Percentiles rank a stretch among this genome's conserved stretches.
phyloP scores from a whole-genome alignment of 2,329 filamentous ascomycete species.

The Talaromyces pinophilus region DNA sequence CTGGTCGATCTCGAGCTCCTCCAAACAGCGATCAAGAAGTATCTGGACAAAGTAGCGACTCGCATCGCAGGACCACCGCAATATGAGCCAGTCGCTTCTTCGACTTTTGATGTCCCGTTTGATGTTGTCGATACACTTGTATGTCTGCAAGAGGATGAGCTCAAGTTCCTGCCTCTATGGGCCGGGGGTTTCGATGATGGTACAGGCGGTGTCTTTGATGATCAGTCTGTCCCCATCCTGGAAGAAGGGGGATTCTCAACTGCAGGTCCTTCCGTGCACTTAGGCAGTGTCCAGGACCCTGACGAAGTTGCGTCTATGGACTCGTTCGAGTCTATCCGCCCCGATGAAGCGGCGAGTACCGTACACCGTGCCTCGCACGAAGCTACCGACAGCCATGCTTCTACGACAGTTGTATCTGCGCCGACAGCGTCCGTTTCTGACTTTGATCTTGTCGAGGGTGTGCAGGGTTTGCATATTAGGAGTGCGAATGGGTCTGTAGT shows the following conservation, averaged over 20 bases:
- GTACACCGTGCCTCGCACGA: conserved; percentile 39
- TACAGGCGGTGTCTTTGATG: conserved; percentile 52
- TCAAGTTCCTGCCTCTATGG: conserved; percentile 66
- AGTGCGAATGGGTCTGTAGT: not conserved
- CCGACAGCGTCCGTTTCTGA: not conserved
- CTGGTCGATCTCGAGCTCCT: not conserved
- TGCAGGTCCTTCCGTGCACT: conserved; percentile 39
- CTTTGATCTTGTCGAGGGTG: conserved; percentile 14
- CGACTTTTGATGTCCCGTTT: conserved; percentile 22
- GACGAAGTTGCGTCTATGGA: conserved; percentile 29
- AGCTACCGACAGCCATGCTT: conserved; percentile 35
- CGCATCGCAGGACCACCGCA: not conserved
- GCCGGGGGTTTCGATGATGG: conserved; percentile 60
- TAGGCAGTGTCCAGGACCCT: conserved; percentile 23
- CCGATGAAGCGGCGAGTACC: conserved; percentile 36
- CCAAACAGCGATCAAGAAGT: not conserved
- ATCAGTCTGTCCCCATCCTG: conserved; percentile 37
- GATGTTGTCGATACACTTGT: conserved; percentile 49
- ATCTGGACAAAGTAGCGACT: not conserved
- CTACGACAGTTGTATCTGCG: conserved; percentile 27
- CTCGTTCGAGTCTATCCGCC: conserved; percentile 31
- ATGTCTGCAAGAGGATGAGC: conserved; percentile 58
- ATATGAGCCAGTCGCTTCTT: not conserved
- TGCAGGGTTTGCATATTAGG: conserved; percentile 10
- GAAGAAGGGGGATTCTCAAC: conserved; percentile 40